Base-by-base conservation (phyloP, 129 eudicot species). In the Rutidosis leptorrhynchoides region DNA sequence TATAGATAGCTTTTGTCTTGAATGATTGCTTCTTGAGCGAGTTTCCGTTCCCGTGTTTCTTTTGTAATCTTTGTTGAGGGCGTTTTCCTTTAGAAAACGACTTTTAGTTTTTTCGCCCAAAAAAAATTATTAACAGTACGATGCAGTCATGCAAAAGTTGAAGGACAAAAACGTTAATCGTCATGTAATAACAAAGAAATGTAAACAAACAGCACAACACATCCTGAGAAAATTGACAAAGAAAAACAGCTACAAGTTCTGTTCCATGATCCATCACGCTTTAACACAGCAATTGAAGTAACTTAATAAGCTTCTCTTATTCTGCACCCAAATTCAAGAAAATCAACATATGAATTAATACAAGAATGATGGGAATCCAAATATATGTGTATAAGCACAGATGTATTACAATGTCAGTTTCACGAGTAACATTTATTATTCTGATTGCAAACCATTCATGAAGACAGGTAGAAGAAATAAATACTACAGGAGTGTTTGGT, bases 241-340 rank as follows among this genome's bases (percentile, higher is more conserved):
- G 12, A 30, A 32, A 67, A 22, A 68, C 43, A 10, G 65, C 28
- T 54, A 52, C 21, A 29, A 63, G 30, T 37, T 63, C 21, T 32
- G 43, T 46, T 35, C 17, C 43, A 49, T 0, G 25, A 59, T 14
- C 5, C 49, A 25, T 87, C 83, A 84, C 2, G 87, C 87, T 75
- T 84, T 87, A 63, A 65, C 82, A 49, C 90, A 87, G 72, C 95
- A 87, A 65, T 73, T 84, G 75, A 87, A 87, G 82, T 73, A 87
- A 57, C 87, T 74, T 64, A 87, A 72, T 46, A 81, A 54, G 82
- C 95, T 81, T 68, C 82, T 75, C 81, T 80, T 70, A 11, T 78
- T 76, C 95, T 87, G 87, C 27, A 72, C 7, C 62, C 62, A 56
- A 65, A 48, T 58, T 58, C 29, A 72, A 65, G 53, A 52, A 3